Base-by-base conservation (phyloP, 164 flowering plant species). In the Stephania yunnanensis region DNA sequence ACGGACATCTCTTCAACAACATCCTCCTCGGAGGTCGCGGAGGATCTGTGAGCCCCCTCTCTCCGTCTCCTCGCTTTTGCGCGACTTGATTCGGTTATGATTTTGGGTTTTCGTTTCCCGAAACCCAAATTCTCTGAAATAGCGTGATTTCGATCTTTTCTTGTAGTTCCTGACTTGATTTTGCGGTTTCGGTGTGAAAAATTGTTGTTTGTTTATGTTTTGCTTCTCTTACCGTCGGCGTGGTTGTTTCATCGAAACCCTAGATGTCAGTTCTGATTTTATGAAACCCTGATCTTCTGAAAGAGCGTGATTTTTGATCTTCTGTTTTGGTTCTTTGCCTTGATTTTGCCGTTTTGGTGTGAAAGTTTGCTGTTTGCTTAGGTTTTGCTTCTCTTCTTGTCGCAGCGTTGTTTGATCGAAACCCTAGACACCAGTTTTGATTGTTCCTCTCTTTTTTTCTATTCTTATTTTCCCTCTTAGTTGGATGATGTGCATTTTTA, bases 11-110 rank as follows among this genome's bases (percentile, higher is more conserved):
- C 84, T 92, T 89, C 90, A 87, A 83, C 83, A 89, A 84, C 79
- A 92, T 94, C 80, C 89, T 90, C 68, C 97, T 92, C 48, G 88
- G 92, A 20, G 96, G 97, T 53, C 96, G 98, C 22, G 96, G 97
- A 42, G 98, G 98, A 75, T 84, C 88, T 13, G 98, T 94, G 70
- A 87, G 89, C 71, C 44, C 68, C 46, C 75, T 71, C 74, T 77
- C 50, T 71, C 46, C 67, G 4, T 66, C 22, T 55, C n/a, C 10
- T 55, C 29, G 10, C 6, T 50, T 25, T 50, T 20, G 65, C 15
- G n/a, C 22, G 52, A 12, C 17, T 6, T 58, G 64, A 58, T 10
- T 25, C 0, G 36, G 10, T 25, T 17, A 36, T 36, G 15, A 20
- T 71, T 36, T 11, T 11, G 9, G 9, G 19, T 22, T 31, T 71